A percentile compares a stretch with the other conserved stretches of the same genome.
Evolutionary conservation across 768 basidiomycete genomes (phyloP).

Genomic region (Exsudoporus frostii): DNA sequence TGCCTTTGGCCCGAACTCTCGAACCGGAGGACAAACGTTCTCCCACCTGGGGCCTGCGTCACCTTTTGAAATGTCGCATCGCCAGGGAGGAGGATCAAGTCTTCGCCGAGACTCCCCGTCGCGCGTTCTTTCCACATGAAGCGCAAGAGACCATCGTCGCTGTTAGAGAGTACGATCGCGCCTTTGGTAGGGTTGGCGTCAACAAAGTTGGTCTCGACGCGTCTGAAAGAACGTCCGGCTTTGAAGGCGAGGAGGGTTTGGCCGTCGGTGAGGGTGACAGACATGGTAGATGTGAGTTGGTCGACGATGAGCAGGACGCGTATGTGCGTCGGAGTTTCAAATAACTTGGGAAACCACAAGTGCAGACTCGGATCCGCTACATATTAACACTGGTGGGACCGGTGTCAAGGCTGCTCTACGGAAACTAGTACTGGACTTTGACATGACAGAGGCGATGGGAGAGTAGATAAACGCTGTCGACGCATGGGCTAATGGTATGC

Average conservation of each 20-base stretch:
- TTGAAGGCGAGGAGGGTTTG: constrained; percentile 47
- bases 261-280: constrained; percentile 26
- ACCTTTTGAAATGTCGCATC: constrained; percentile 84
- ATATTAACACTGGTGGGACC: no score
- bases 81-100: constrained; percentile 82
- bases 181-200: constrained; percentile 71
- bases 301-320: constrained; percentile 4
- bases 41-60: constrained; percentile 56
- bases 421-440: no score
- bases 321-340: constrained; percentile 25
- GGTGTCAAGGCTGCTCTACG: no score
- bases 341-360: not conserved
- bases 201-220: constrained; percentile 63
- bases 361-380: no score
- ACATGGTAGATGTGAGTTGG: constrained; percentile 10
- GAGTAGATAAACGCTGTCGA: not conserved
- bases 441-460: no score
- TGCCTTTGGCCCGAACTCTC: constrained; percentile 85
- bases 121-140: constrained; percentile 78
- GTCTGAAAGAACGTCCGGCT: constrained; percentile 74
- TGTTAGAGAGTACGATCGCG: constrained; percentile 62
- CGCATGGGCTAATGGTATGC: not conserved
- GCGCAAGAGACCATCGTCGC: constrained; percentile 74
- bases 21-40: constrained; percentile 88
- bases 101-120: constrained; percentile 63